These are phyloP conservation scores for Warburgia ugandensis DNA, from an alignment of 164 flowering plant genomes.

Conservation along the genomic window DNA sequence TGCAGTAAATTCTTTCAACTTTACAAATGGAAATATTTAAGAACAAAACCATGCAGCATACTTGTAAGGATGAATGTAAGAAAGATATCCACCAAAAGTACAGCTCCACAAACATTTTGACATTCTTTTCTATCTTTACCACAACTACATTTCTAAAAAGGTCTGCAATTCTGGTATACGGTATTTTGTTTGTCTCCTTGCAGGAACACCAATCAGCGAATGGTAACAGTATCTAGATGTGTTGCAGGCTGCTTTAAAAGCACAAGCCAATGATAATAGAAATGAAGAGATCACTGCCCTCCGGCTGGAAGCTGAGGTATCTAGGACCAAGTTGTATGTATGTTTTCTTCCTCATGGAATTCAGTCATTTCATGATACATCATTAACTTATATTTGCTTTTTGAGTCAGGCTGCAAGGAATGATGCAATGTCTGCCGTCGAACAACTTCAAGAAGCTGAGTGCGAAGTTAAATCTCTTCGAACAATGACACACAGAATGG, in stretches of 20 bases:
- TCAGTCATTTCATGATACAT: not conserved
- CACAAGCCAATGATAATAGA: slow-evolving; percentile 38
- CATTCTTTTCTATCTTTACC: no score
- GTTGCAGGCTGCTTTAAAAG: slow-evolving; percentile 72
- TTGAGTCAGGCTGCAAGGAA: slow-evolving; percentile 55
- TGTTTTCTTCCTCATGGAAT: not conserved
- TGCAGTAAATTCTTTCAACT: no score
- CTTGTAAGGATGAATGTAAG: no score
- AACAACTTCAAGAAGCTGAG: slow-evolving; percentile 62
- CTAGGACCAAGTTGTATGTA: slow-evolving; percentile 6
- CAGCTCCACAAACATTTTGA: no score
- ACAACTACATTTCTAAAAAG: no score
- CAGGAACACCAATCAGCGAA: no score
- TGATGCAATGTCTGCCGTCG: slow-evolving; percentile 57
- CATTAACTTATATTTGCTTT: slow-evolving; percentile 1
- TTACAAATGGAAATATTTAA: no score
- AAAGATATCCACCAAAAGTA: no score
- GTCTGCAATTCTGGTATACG: not conserved
- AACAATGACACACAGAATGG: slow-evolving; percentile 48
- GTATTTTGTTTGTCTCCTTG: no score
- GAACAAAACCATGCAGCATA: no score
- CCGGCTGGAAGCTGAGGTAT: slow-evolving; percentile 69
- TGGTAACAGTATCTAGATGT: not conserved
- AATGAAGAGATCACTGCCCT: slow-evolving; percentile 42
- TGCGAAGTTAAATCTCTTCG: slow-evolving; percentile 56